Evolutionary conservation across 331 rosid genomes (phyloP), one percentile per base, ranked within the genome.

Genomic region (Dryas integrifolia): DNA sequence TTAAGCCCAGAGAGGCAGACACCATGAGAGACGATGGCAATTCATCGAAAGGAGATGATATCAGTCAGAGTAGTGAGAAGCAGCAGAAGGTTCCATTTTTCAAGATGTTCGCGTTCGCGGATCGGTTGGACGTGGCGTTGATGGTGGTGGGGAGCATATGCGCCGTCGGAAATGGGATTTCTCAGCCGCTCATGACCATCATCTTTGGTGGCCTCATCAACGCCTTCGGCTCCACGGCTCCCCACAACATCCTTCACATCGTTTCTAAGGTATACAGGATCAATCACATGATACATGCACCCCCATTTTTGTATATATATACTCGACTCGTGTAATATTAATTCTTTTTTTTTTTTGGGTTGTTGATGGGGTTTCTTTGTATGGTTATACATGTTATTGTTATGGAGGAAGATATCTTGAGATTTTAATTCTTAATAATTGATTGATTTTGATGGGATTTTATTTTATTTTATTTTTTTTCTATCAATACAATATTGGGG

Each of bases 151-250:
- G 96, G 38, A 41, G 88, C 6, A 43, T 94, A 26, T 41, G 55
- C 44, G 91, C 95, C 24, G 9, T 77, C 12, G 87, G 73, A 0
- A 89, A 81, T 41, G 98, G 98, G 2, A 0, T 84, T 10, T 16
- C 92, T 0, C 90, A 84, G 72, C 98, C 98, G 65, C 2, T 91
- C 64, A 89, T 91, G 97, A 73, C 95, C 0, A 49, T 91, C 44
- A 57, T 94, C 21, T 76, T 94, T 6, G 97, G 95, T 8, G 67
- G 56, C 39, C 78, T 89, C 47, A 74, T 91, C 77, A 77, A 94
- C 67, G 58, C 92, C 0, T 91, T 91, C 39, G 96, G 91, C 21
- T 52, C 82, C 24, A 49, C 87, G 0, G 65, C 74, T 78, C 74
- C 45, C 16, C 78, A 81, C 0, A 44, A 39, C 0, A 57, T 85